Conservation (phyloP, 352 stramenopile genomes). For the Globisporangium radiosum region DNA sequence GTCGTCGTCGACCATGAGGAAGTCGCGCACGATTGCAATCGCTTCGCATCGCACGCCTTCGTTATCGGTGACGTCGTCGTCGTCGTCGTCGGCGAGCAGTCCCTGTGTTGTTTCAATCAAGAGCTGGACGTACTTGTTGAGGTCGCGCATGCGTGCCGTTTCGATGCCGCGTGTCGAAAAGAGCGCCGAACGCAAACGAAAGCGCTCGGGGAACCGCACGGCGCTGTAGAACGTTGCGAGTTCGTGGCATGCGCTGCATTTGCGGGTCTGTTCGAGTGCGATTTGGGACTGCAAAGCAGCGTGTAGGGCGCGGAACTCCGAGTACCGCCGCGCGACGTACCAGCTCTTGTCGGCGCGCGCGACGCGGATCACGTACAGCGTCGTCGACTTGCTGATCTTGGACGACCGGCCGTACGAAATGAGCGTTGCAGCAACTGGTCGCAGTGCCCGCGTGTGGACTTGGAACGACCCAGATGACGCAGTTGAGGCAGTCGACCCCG, state of each 20-base stretch:
- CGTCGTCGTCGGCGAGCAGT: slow-evolving; percentile 45
- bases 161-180: slow-evolving; percentile 55
- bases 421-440: slow-evolving; percentile 53
- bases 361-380: slow-evolving; percentile 70
- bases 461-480: slow-evolving; percentile 16
- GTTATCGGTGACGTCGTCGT: slow-evolving; percentile 26
- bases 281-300: slow-evolving; percentile 29
- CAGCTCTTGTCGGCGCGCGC: slow-evolving; percentile 44
- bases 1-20: slow-evolving; percentile 55
- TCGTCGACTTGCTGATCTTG: slow-evolving; percentile 40
- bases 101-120: slow-evolving; percentile 63
- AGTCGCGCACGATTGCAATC: slow-evolving; percentile 50
- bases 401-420: slow-evolving; percentile 63
- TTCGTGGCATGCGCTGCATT: slow-evolving; percentile 42
- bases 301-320: slow-evolving; percentile 61
- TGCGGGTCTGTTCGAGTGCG: neutral
- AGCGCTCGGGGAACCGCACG: slow-evolving; percentile 50
- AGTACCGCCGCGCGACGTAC: slow-evolving; percentile 74
- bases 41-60: slow-evolving; percentile 25
- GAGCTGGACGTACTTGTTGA: slow-evolving; percentile 61
- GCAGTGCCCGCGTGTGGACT: slow-evolving; percentile 43
- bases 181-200: slow-evolving; percentile 39
- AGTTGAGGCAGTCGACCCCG: slow-evolving; percentile 10
- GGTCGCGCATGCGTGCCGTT: slow-evolving; percentile 40
- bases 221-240: slow-evolving; percentile 33